A percentile compares a stretch with the other conserved stretches of the same genome.
Conservation (phyloP, 208 protist genomes). For the Spongospora subterranea region DNA sequence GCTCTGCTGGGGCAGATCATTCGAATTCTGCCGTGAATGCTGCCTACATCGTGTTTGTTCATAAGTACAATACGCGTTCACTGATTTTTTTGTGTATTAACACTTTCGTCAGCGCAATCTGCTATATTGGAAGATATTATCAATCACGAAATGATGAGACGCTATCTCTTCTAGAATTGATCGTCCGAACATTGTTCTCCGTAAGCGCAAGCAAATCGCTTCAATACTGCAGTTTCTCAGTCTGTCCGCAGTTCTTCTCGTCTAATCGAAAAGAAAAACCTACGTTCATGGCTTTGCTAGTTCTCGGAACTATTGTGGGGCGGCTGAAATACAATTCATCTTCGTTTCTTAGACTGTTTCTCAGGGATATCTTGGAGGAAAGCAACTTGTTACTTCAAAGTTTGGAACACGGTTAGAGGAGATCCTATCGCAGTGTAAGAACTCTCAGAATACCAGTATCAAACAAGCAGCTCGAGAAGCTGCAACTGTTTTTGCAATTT, state of each 20-base stretch:
- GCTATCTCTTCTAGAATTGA: constrained; percentile 4
- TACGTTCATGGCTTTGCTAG: constrained; percentile 18
- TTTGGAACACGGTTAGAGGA: background rate
- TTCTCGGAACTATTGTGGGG: constrained; percentile 8
- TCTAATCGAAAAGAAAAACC: background rate
- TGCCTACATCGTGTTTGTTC: background rate
- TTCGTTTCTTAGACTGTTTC: too few species aligned
- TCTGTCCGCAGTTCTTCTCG: constrained; percentile 7
- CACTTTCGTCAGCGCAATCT: background rate
- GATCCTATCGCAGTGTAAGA: background rate
- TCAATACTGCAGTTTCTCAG: background rate
- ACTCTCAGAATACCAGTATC: background rate
- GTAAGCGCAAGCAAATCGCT: background rate
- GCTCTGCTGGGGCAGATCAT: background rate
- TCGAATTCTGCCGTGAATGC: background rate
- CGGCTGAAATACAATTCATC: too few species aligned
- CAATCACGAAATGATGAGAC: constrained; percentile 2
- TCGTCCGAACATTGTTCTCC: background rate
- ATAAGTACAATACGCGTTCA: constrained; percentile 18
- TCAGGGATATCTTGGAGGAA: too few species aligned
- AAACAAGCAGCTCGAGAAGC: background rate
- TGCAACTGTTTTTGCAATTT: too few species aligned
- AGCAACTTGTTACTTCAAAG: background rate
- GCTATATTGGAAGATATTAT: constrained; percentile 10
- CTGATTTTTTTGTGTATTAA: background rate